Evolutionary conservation across 768 basidiomycete genomes (phyloP), one percentile per base, ranked within the genome.

Genomic region (Suillus discolor): DNA sequence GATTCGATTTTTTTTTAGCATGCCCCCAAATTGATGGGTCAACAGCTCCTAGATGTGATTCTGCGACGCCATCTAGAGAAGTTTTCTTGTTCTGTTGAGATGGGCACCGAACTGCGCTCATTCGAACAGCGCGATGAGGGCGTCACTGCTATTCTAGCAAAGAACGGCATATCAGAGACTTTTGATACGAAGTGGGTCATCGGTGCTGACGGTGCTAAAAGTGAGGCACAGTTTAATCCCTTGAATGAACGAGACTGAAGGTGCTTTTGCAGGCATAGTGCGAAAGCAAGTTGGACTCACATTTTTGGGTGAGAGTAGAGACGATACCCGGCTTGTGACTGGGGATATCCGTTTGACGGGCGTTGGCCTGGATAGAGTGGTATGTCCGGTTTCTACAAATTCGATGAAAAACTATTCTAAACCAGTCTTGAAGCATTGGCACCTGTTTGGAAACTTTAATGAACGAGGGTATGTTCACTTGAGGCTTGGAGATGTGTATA

Each of bases 361-460:
- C 0, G 74, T 82, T 44, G 82, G 80, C 6, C 69, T 84, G 20
- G 75, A 77, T 31, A 69, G 72, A 25, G 77, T 80, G 64, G 82
- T 82, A 61, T 47, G 79, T 39, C 15, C 18, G 0, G 11, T 31
- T 36, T 11, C 6, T 41, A 20, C 12, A 2, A 23, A 53, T 13
- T 20, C n/a, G 11, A 57, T 23, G 6, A 31, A 31, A 31, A 31
- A 6, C 12, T 13, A n/a, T 39, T n/a, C 39, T n/a, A 12, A 8
- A 36, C 18, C 18, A n/a, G 38, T 55, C 18, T 54, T 20, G 44
- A 20, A 84, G 83, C 71, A 77, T 63, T 83, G 81, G 82, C 83
- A 83, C 67, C 80, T 80, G 71, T 83, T 84, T 83, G 82, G 83
- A 1, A 79, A 81, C 51, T 69, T 13, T 44, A 25, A 34, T 20